Percentiles rank a stretch among this genome's conserved stretches.
Conservation (phyloP, 2,329 filamentous ascomycete genomes). For the Cryoendolithus antarcticus region DNA sequence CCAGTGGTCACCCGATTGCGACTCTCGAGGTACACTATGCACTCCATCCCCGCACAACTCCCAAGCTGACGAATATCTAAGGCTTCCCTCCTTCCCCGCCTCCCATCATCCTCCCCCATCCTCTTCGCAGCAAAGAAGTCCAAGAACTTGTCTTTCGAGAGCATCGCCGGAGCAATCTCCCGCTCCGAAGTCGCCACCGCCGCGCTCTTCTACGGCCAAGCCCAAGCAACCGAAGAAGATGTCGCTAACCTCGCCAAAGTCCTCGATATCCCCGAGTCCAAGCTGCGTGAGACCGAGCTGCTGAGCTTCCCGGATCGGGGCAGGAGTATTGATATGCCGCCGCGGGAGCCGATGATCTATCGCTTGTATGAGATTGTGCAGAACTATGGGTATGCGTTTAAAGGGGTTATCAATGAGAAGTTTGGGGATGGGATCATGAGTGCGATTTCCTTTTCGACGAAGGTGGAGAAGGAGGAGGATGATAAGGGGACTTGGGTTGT, state of each 20-base stretch:
- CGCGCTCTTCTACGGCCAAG: slow-evolving; percentile 83
- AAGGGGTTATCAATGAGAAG: slow-evolving; percentile 92
- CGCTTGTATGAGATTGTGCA: slow-evolving; percentile 87
- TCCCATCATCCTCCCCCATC: slow-evolving; percentile 57
- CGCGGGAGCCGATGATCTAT: slow-evolving; percentile 78
- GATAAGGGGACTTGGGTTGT: slow-evolving; percentile 74
- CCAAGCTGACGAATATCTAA: slow-evolving; percentile 23
- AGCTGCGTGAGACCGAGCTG: slow-evolving; percentile 47
- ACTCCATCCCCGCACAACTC: neutral
- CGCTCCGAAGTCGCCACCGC: slow-evolving; percentile 76
- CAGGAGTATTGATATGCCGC: slow-evolving; percentile 67
- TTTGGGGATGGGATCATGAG: slow-evolving; percentile 78
- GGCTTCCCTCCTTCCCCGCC: slow-evolving; percentile 53
- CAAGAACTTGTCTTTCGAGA: slow-evolving; percentile 65
- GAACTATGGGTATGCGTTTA: slow-evolving; percentile 94
- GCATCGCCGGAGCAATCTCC: slow-evolving; percentile 59
- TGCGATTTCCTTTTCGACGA: slow-evolving; percentile 79
- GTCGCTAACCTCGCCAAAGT: slow-evolving; percentile 52
- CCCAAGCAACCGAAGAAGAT: slow-evolving; percentile 59
- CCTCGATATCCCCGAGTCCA: slow-evolving; percentile 46
- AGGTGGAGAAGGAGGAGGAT: slow-evolving; percentile 88
- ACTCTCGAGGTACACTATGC: slow-evolving; percentile 15
- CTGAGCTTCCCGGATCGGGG: slow-evolving; percentile 71
- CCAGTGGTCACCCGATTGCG: slow-evolving; percentile 21
- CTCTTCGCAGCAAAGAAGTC: slow-evolving; percentile 72